These are phyloP conservation scores for Ascodesmis nigricans DNA, from an alignment of 495 filamentous ascomycete species.

Conservation along the genomic window DNA sequence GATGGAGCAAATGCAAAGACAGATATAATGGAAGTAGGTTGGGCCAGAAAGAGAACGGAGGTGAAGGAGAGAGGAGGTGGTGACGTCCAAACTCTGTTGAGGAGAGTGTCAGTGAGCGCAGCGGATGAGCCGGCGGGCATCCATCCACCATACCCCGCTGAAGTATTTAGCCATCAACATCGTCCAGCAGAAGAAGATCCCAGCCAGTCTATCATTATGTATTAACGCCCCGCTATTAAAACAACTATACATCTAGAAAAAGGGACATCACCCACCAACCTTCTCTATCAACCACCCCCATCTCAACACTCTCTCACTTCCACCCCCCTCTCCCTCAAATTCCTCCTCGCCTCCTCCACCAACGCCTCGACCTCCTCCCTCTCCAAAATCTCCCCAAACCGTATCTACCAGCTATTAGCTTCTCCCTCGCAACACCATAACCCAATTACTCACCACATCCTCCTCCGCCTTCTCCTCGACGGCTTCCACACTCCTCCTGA, in stretches of 20 bases:
- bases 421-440: not conserved
- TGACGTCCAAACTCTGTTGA: too few relatives aligned
- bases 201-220: too few relatives aligned
- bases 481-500: constrained; percentile 1
- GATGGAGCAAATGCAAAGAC: too few relatives aligned
- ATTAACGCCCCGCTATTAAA: not conserved
- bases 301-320: constrained; percentile 2
- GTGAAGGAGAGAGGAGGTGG: too few relatives aligned
- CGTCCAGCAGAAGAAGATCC: not conserved
- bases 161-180: not conserved
- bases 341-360: not conserved
- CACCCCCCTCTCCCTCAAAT: constrained; percentile 3
- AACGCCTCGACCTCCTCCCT: not conserved
- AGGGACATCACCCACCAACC: not conserved
- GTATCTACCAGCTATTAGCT: too few relatives aligned
- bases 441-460: not conserved
- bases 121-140: not conserved
- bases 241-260: not conserved
- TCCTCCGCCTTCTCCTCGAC: not conserved
- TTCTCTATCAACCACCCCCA: not conserved
- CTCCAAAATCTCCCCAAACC: not conserved
- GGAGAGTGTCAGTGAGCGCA: too few relatives aligned
- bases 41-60: too few relatives aligned
- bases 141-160: not conserved
- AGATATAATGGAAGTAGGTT: too few relatives aligned